Evolutionary conservation across 2,329 filamentous ascomycete species (phyloP).

Genomic region (Huntiella savannae): DNA sequence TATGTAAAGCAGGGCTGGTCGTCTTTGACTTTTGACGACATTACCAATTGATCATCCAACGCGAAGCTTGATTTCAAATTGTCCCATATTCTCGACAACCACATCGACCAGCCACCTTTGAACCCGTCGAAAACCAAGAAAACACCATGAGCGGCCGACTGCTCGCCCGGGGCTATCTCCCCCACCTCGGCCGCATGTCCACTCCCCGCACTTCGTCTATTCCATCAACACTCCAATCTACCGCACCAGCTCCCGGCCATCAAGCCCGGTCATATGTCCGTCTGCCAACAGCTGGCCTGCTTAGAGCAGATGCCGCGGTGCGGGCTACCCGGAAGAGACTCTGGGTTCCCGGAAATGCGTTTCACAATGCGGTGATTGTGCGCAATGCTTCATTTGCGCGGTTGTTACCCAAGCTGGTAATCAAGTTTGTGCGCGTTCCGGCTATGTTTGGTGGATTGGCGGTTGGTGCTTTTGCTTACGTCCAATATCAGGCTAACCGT

Average conservation of each 20-base stretch:
- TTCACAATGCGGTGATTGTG: constrained; percentile 57
- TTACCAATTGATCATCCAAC: no score
- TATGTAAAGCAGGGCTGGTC: no score
- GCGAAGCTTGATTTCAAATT: no score
- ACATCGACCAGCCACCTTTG: no score
- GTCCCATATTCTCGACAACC: no score
- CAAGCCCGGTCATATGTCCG: constrained; percentile 25
- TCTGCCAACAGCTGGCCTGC: constrained; percentile 47
- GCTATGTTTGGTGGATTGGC: constrained; percentile 82
- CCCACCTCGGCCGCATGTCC: constrained; percentile 9
- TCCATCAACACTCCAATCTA: not conserved
- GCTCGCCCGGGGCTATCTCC: constrained; percentile 10
- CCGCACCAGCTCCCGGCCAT: not conserved
- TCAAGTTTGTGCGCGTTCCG: constrained; percentile 74
- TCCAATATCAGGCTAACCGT: constrained; percentile 91
- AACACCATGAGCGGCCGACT: constrained; percentile 11
- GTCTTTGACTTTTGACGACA: no score
- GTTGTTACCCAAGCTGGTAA: constrained; percentile 65
- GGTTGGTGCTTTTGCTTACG: constrained; percentile 71
- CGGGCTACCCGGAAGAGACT: constrained; percentile 42
- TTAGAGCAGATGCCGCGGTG: constrained; percentile 44
- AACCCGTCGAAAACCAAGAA: no score
- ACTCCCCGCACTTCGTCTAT: constrained; percentile 5
- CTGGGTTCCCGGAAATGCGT: constrained; percentile 65
- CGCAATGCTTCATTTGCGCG: constrained; percentile 46